phyloP scores from a whole-genome alignment of 805 yeast genomes.

The Alloascoidea hylecoeti region DNA sequence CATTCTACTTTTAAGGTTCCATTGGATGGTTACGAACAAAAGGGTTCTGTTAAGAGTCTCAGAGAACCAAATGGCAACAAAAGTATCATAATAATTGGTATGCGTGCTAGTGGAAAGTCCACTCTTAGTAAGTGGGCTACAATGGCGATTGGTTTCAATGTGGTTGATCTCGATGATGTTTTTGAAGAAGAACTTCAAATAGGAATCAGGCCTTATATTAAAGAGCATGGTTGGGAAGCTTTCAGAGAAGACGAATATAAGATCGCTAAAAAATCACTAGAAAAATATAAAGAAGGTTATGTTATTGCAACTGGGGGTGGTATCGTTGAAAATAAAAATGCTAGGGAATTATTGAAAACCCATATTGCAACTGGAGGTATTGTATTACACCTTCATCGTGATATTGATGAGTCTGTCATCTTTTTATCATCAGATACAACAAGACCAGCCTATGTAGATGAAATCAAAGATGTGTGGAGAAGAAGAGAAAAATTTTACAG shows the following conservation, averaged over 20 bases:
- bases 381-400: constrained; percentile 85
- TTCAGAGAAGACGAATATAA: constrained; percentile 60
- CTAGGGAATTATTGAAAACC: constrained; percentile 47
- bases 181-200: constrained; percentile 40
- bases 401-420: constrained; percentile 62
- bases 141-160: constrained; percentile 44
- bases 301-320: constrained; percentile 97
- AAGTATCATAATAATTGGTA: constrained; percentile 76
- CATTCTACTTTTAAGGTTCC: constrained; percentile 50
- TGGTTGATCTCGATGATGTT: constrained; percentile 64
- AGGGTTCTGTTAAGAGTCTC: constrained; percentile 7
- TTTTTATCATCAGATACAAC: constrained; percentile 67
- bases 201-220: constrained; percentile 28
- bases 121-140: constrained; percentile 77
- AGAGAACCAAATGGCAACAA: constrained; percentile 25
- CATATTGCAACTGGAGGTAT: constrained; percentile 50
- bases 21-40: constrained; percentile 43
- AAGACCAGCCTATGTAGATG: constrained; percentile 79
- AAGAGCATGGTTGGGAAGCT: constrained; percentile 66
- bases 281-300: constrained; percentile 29
- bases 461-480: constrained; percentile 70
- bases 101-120: constrained; percentile 97
- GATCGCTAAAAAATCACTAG: constrained; percentile 36
- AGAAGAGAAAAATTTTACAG: constrained; percentile 71
- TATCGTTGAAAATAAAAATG: constrained; percentile 61